Percentiles rank a stretch among this genome's conserved stretches.
Conservation (phyloP, 306 rosid species). For the Cucurbita maxima region DNA sequence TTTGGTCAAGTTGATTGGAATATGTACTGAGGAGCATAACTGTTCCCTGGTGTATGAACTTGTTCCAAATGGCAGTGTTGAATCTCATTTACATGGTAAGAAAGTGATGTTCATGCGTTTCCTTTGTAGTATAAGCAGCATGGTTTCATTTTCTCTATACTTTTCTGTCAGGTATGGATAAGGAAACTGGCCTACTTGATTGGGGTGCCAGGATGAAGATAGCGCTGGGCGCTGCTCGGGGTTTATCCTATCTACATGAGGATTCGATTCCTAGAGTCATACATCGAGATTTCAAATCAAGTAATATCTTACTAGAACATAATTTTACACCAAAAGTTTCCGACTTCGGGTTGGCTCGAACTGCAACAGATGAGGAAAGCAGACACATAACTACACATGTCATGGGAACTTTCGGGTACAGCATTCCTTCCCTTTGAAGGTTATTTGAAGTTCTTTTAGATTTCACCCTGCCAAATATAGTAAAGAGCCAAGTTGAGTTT, state of each 20-base stretch:
- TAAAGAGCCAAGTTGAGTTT: background rate
- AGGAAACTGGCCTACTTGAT: constrained; percentile 49
- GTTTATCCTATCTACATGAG: constrained; percentile 87
- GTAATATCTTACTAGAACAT: constrained; percentile 81
- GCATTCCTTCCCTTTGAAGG: background rate
- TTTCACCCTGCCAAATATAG: background rate
- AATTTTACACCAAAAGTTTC: constrained; percentile 95
- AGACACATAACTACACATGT: constrained; percentile 86
- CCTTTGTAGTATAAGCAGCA: background rate
- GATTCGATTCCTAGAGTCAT: constrained; percentile 96
- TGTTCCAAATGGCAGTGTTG: constrained; percentile 92
- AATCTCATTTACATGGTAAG: constrained; percentile 89
- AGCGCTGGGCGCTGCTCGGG: constrained; percentile 95
- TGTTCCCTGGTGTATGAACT: constrained; percentile 92
- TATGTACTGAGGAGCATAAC: constrained; percentile 53
- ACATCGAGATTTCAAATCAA: constrained; percentile 90
- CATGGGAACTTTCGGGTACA: constrained; percentile 99
- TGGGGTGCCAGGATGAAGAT: constrained; percentile 78
- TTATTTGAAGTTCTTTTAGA: background rate
- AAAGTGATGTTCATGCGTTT: background rate
- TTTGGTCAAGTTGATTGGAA: constrained; percentile 85
- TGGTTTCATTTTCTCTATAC: background rate
- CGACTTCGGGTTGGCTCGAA: constrained; percentile 92
- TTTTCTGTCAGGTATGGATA: constrained; percentile 50
- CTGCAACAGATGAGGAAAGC: constrained; percentile 70